These are phyloP conservation scores for Colletotrichum limetticola DNA, from an alignment of 2,329 filamentous ascomycete species.

Conservation along the genomic window DNA sequence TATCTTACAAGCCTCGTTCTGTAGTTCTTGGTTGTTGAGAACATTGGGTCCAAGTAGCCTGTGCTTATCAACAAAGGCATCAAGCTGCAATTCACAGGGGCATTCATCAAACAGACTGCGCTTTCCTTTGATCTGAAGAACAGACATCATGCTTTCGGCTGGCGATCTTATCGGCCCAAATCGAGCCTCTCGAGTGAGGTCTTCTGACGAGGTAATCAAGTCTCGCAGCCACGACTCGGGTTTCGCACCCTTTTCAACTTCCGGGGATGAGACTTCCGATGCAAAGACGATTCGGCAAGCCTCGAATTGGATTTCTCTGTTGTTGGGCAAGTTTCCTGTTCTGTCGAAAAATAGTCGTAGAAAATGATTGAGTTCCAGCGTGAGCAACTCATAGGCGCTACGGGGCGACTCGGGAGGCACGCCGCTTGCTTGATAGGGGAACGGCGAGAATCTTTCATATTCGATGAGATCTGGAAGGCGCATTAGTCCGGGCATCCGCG, in stretches of 20 bases:
- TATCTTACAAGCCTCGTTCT: constrained; percentile 36
- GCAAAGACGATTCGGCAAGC: constrained; percentile 43
- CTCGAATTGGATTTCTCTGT: constrained; percentile 39
- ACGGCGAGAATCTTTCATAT: constrained; percentile 27
- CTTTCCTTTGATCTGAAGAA: constrained; percentile 43
- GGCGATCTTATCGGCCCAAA: constrained; percentile 39
- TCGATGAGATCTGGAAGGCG: constrained; percentile 12
- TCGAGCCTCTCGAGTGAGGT: constrained; percentile 35
- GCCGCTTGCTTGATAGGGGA: constrained; percentile 22
- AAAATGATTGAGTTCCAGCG: constrained; percentile 46
- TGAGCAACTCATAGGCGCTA: constrained; percentile 48
- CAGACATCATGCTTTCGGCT: constrained; percentile 37
- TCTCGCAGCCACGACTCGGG: constrained; percentile 40
- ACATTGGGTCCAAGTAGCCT: not conserved
- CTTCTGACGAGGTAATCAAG: constrained; percentile 34
- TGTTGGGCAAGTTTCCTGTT: constrained; percentile 34
- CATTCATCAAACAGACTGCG: constrained; percentile 40
- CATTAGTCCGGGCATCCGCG: not conserved
- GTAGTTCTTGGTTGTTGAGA: constrained; percentile 34
- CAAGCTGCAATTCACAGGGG: constrained; percentile 38
- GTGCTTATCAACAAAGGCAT: constrained; percentile 3
- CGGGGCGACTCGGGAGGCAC: constrained; percentile 36
- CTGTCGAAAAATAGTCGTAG: constrained; percentile 39
- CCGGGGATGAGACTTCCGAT: constrained; percentile 34
- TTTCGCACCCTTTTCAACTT: not conserved